Evolutionary conservation across 140 eudicot genomes (phyloP).

Genomic region (Cichorium intybus): DNA sequence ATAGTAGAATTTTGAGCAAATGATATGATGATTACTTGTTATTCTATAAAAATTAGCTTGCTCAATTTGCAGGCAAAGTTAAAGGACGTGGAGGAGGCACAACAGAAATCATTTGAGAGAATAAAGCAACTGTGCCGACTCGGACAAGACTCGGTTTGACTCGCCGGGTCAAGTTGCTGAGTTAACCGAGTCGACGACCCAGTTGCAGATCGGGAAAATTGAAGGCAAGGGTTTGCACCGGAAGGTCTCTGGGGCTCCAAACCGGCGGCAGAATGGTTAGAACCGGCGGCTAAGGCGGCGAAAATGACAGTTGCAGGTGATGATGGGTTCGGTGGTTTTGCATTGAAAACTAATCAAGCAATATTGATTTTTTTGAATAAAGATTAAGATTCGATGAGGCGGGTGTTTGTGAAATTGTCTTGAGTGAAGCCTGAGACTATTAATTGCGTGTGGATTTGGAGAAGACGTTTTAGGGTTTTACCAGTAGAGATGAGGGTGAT

Average conservation of each 20-base stretch:
- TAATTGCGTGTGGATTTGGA: slow-evolving; percentile 47
- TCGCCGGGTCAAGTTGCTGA: too few species aligned
- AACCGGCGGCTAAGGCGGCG: too few species aligned
- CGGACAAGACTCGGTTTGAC: too few species aligned
- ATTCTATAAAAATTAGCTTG: not conserved
- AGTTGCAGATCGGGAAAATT: too few species aligned
- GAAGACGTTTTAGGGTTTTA: slow-evolving; percentile 35
- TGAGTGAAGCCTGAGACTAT: slow-evolving; percentile 35
- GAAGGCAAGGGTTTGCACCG: too few species aligned
- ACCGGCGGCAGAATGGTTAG: too few species aligned
- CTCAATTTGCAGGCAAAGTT: slow-evolving; percentile 58
- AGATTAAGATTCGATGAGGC: slow-evolving; percentile 45
- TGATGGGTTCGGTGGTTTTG: slow-evolving; percentile 53
- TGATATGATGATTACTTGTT: not conserved
- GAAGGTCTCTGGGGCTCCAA: too few species aligned
- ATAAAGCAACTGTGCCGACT: slow-evolving; percentile 56
- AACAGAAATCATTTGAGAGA: slow-evolving; percentile 51
- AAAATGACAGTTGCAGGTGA: too few species aligned
- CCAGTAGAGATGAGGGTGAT: slow-evolving; percentile 34
- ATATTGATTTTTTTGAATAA: slow-evolving; percentile 40
- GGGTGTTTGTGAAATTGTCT: slow-evolving; percentile 39
- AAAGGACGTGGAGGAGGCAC: slow-evolving; percentile 61
- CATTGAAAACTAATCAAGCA: slow-evolving; percentile 47
- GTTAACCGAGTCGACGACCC: too few species aligned
- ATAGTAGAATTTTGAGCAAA: not conserved